Evolutionary conservation across 441 rosid genomes (phyloP).

Genomic region (Breynia disticha): DNA sequence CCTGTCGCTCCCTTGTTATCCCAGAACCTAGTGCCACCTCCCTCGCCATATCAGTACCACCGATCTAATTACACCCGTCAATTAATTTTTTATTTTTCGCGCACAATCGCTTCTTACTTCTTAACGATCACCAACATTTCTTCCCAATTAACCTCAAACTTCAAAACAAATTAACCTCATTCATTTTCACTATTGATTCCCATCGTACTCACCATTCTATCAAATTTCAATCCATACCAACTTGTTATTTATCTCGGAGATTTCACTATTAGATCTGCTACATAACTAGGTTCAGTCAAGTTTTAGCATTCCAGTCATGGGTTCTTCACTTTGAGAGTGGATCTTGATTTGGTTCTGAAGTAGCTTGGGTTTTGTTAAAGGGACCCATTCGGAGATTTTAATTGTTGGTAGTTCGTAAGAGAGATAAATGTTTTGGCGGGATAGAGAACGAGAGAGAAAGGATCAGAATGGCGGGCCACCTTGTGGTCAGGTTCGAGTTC

Average conservation of each 20-base stretch:
- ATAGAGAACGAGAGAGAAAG: slow-evolving; percentile 75
- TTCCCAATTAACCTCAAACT: no score
- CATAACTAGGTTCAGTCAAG: neutral
- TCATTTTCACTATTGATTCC: no score
- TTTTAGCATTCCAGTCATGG: slow-evolving; percentile 4
- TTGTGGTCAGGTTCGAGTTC: slow-evolving; percentile 93
- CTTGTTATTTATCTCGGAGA: neutral
- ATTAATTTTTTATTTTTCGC: no score
- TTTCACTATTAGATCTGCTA: slow-evolving; percentile 17
- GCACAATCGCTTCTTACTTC: no score
- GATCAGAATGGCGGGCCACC: slow-evolving; percentile 67
- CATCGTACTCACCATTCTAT: no score
- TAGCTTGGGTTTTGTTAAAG: slow-evolving; percentile 16
- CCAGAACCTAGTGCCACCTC: no score
- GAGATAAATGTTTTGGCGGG: slow-evolving; percentile 77
- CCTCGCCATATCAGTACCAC: no score
- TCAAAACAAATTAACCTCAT: no score
- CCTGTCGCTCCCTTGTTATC: no score
- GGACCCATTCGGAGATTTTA: slow-evolving; percentile 17
- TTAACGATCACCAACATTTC: no score
- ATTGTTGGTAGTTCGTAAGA: slow-evolving; percentile 10
- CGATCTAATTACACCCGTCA: no score
- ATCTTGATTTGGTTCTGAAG: slow-evolving; percentile 15
- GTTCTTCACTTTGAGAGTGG: slow-evolving; percentile 15
- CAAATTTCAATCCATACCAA: no score